A percentile compares a stretch with the other conserved stretches of the same genome.
phyloP scores from a whole-genome alignment of 2,329 filamentous ascomycete species.

The Alternaria atra region DNA sequence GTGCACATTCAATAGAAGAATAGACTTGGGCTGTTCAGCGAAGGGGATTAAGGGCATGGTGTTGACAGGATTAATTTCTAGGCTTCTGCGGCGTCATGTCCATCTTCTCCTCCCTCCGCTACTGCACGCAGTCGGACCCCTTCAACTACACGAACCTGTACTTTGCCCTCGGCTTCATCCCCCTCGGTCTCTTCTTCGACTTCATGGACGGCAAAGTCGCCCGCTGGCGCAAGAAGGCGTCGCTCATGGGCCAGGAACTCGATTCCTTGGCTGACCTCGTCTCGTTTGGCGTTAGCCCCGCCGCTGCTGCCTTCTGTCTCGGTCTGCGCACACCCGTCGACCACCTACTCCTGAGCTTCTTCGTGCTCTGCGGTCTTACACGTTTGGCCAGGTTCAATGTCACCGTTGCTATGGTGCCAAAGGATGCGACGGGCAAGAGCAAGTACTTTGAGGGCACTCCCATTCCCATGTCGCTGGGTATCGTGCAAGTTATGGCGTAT shows the following conservation, averaged over 20 bases:
- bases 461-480: slow-evolving; percentile 86
- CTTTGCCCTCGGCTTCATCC: slow-evolving; percentile 84
- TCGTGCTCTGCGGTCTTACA: slow-evolving; percentile 93
- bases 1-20: neutral
- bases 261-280: slow-evolving; percentile 96
- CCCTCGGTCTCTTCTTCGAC: slow-evolving; percentile 90
- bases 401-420: slow-evolving; percentile 86
- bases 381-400: slow-evolving; percentile 98
- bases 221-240: slow-evolving; percentile 95
- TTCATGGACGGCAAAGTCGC: slow-evolving; percentile 98
- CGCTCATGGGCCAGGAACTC: slow-evolving; percentile 96
- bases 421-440: slow-evolving; percentile 90
- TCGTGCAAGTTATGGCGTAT: slow-evolving; percentile 86
- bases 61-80: slow-evolving; percentile 39
- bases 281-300: slow-evolving; percentile 92
- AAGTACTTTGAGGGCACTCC: slow-evolving; percentile 97
- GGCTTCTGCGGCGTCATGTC: slow-evolving; percentile 93
- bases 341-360: slow-evolving; percentile 82
- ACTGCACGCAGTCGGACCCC: slow-evolving; percentile 77
- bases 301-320: slow-evolving; percentile 85
- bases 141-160: slow-evolving; percentile 75
- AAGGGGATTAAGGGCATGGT: neutral
- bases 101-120: slow-evolving; percentile 92
- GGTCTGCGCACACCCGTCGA: slow-evolving; percentile 86
- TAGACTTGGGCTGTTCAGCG: neutral